A percentile compares a stretch with the other conserved stretches of the same genome.
These are phyloP conservation scores for Rhodosporidiobolus sp. DNA, from an alignment of 768 basidiomycete genomes.

Conservation along the genomic window DNA sequence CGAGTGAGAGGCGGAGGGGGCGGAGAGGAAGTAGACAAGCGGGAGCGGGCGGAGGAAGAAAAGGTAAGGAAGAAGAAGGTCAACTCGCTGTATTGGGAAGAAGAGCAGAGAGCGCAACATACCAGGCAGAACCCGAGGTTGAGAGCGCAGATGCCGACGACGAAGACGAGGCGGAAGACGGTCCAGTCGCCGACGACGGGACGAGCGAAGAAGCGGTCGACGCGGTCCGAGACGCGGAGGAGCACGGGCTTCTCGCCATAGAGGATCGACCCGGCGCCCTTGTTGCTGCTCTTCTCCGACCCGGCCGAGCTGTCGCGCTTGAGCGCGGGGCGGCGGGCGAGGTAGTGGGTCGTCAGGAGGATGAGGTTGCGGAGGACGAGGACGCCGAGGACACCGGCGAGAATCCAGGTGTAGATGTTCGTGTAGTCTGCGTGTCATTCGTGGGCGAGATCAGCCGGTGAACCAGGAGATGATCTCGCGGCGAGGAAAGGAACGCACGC, in stretches of 20 bases:
- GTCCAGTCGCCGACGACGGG: conserved; percentile 16
- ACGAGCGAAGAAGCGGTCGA: conserved; percentile 11
- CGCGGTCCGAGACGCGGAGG: background rate
- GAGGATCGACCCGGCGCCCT: background rate
- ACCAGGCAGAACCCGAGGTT: conserved; percentile 28
- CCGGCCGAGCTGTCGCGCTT: background rate
- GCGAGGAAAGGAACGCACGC: conserved; percentile 4
- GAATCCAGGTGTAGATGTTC: conserved; percentile 21
- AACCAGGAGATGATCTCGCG: no score
- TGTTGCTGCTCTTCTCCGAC: background rate
- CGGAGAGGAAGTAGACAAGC: no score
- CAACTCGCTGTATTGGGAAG: no score
- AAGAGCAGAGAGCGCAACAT: background rate
- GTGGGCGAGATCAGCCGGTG: background rate
- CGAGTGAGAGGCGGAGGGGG: background rate
- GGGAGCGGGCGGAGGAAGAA: no score
- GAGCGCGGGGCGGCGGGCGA: conserved; percentile 2
- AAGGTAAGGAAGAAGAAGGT: background rate
- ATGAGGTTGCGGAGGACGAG: conserved; percentile 28
- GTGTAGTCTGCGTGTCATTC: conserved; percentile 14
- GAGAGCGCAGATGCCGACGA: conserved; percentile 6
- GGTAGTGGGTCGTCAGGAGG: background rate
- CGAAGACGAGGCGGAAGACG: conserved; percentile 5
- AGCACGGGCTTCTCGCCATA: background rate
- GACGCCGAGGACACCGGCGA: conserved; percentile 10